Evolutionary conservation across 306 rosid species (phyloP), one percentile per base, ranked within the genome.

Genomic region (Oxytropis ochrocephala): DNA sequence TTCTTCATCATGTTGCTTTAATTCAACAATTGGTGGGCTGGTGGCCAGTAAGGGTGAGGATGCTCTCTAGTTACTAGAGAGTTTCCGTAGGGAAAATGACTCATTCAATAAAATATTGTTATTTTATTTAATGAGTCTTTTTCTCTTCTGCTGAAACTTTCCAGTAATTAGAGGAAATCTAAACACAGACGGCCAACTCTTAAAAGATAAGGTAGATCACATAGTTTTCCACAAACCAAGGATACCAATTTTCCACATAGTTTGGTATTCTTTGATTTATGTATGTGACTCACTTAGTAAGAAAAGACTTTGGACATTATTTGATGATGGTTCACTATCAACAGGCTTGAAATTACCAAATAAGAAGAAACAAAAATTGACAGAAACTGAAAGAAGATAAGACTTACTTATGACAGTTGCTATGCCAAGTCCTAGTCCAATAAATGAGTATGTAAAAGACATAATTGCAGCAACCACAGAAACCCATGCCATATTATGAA

Each of bases 401-500:
- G 14, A 2, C 53, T 53, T 73, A 88, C 97, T 68, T 75, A 88
- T 71, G 30, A 79, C 81, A 42, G 81, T 81, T 3, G 86, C 81
- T 33, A 91, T 51, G 61, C 97, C 97, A 12, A 91, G 95, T 13
- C 88, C 95, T 17, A 88, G 51, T 84, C 97, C 97, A 57, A 88
- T 91, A 48, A 61, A 84, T n/a, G 97, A 66, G 57, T 91, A 91
- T 43, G 90, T 32, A 21, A 91, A 88, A 46, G 97, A 91, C 97
- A 91, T 91, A 63, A 84, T 7, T 44, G 97, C 90, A 8, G 97
- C 97, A 30, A 86, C 38, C 68, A 71, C 71, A 0, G 97, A 91
- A 65, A 91, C 89, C 97, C 97, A 91, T 16, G 80, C 72, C 95
- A 91, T 84, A 87, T 84, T 81, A 63, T 91, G 95, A 70, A 91